Conservation (phyloP, 306 rosid species). For the Dryas octopetala region DNA sequence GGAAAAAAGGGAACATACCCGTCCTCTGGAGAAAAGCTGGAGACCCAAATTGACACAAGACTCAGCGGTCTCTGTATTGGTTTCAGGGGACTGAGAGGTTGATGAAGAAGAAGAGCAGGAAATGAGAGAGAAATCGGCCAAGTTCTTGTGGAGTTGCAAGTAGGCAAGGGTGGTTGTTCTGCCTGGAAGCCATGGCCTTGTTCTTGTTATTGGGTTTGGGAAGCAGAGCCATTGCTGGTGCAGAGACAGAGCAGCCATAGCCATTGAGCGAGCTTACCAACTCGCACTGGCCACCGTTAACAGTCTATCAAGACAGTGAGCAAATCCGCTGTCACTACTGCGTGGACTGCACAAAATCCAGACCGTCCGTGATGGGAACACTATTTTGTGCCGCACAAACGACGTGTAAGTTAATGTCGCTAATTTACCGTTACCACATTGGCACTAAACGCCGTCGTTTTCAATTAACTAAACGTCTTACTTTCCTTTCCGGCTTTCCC, state of each 20-base stretch:
- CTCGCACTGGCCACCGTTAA: constrained; percentile 11
- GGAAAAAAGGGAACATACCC: constrained; percentile 42
- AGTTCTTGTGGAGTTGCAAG: constrained; percentile 26
- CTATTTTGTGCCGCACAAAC: not conserved
- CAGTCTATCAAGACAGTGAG: constrained; percentile 22
- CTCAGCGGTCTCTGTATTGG: constrained; percentile 65
- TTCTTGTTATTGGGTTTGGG: constrained; percentile 42
- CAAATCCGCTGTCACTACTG: not conserved
- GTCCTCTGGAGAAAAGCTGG: constrained; percentile 87
- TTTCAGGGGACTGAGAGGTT: constrained; percentile 68
- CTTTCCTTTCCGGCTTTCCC: no score
- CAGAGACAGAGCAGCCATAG: constrained; percentile 51
- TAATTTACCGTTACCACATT: no score
- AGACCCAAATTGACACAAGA: constrained; percentile 86
- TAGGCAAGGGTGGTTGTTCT: constrained; percentile 26
- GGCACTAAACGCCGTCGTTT: no score
- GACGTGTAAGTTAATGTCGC: no score
- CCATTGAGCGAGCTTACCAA: constrained; percentile 44
- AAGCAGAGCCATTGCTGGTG: constrained; percentile 50
- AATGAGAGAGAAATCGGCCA: constrained; percentile 27
- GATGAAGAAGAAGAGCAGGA: constrained; percentile 61
- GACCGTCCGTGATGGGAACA: not conserved
- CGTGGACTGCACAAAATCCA: not conserved
- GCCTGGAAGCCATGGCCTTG: constrained; percentile 36
- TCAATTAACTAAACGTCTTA: no score